These are phyloP conservation scores for Saussurea involucrata DNA, from an alignment of 129 eudicot species.

Conservation along the genomic window DNA sequence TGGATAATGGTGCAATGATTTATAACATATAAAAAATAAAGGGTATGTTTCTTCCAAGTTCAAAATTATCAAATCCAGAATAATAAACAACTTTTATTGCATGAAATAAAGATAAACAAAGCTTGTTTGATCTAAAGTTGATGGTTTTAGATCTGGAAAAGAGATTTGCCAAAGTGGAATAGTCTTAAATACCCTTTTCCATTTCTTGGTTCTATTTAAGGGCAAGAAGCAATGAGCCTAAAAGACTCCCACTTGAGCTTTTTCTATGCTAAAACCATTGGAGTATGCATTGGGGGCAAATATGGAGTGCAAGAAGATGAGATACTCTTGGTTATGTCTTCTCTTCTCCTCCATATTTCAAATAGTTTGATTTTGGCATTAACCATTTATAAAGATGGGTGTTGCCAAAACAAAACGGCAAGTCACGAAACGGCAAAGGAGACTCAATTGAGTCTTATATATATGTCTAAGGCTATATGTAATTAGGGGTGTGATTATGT, in stretches of 20 bases:
- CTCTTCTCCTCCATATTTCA: slow-evolving; percentile 24
- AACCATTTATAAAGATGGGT: not conserved
- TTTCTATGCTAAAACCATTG: slow-evolving; percentile 19
- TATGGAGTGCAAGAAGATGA: slow-evolving; percentile 42
- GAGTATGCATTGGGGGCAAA: slow-evolving; percentile 28
- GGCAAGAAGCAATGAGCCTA: slow-evolving; percentile 27
- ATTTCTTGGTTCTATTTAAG: slow-evolving; percentile 27
- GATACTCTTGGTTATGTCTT: slow-evolving; percentile 12
- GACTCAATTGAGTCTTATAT: slow-evolving; percentile 47
- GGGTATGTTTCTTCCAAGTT: not conserved
- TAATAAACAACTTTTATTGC: not conserved
- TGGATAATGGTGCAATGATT: slow-evolving; percentile 42
- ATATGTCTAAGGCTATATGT: slow-evolving; percentile 24
- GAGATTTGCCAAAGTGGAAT: slow-evolving; percentile 9
- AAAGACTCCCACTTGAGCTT: slow-evolving; percentile 31
- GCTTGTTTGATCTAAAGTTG: not conserved
- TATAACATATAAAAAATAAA: not conserved
- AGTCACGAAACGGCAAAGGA: slow-evolving; percentile 64
- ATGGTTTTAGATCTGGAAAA: slow-evolving; percentile 3
- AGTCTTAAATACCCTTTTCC: slow-evolving; percentile 29
- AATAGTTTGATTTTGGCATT: slow-evolving; percentile 27
- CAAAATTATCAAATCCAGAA: not conserved
- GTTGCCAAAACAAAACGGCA: slow-evolving; percentile 57
- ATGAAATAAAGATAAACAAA: not conserved
- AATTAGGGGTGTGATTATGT: slow-evolving; percentile 3